Evolutionary conservation across 257 asterid species (phyloP).

Genomic region (Nicotiana tomentosiformis): DNA sequence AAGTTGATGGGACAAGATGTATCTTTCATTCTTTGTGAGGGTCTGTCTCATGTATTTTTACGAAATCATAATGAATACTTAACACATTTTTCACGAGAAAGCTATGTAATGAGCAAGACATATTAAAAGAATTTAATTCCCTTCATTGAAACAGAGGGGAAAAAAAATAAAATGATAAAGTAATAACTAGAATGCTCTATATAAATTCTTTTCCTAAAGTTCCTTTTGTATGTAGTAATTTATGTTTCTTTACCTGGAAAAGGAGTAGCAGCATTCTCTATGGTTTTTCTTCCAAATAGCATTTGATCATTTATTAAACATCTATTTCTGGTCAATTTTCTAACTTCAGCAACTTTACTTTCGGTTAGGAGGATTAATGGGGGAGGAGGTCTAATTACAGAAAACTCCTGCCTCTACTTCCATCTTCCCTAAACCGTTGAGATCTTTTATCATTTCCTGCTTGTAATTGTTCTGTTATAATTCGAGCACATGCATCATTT

Average conservation of each 20-base stretch:
- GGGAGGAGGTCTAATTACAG: not conserved
- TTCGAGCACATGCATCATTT: not conserved
- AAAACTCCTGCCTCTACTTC: not conserved
- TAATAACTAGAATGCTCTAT: not conserved
- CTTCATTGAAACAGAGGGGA: not conserved
- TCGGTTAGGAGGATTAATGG: not conserved
- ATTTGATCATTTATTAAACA: not conserved
- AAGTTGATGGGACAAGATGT: not conserved
- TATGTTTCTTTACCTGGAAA: not conserved
- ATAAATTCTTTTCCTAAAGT: not conserved
- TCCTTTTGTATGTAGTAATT: not conserved
- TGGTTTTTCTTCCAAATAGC: not conserved
- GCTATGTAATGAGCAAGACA: not conserved
- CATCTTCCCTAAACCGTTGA: not conserved
- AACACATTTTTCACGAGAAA: not conserved
- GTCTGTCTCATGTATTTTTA: not conserved
- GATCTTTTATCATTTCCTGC: not conserved
- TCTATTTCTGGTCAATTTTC: not conserved
- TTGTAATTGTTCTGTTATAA: not conserved
- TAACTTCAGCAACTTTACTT: not conserved
- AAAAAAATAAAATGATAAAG: not conserved
- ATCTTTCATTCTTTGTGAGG: not conserved
- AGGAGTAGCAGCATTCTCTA: not conserved
- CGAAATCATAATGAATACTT: not conserved
- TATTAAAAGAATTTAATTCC: not conserved